Conservation (phyloP, 2,329 filamentous ascomycete genomes). For the Penicillium sp. region DNA sequence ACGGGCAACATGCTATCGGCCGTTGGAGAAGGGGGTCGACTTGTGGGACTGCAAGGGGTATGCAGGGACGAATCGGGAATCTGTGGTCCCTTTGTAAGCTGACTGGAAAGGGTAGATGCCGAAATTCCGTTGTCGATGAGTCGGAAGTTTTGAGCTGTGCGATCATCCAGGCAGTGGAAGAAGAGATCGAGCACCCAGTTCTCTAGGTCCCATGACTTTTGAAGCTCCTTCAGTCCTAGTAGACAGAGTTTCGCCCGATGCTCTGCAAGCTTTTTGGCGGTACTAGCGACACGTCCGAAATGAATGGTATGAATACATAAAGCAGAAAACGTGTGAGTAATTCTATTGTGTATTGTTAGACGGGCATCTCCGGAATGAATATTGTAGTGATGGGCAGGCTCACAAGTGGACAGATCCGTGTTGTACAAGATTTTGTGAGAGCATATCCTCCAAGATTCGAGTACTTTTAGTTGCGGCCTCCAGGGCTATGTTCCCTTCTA, state of each 20-base stretch:
- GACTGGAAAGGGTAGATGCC: not conserved
- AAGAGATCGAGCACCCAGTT: slow-evolving; percentile 58
- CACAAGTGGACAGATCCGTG: slow-evolving; percentile 55
- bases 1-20: slow-evolving; percentile 16
- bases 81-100: not conserved
- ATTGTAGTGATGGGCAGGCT: slow-evolving; percentile 7
- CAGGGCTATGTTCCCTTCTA: slow-evolving; percentile 50
- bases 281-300: slow-evolving; percentile 45
- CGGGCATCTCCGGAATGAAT: too few species aligned
- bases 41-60: slow-evolving; percentile 1
- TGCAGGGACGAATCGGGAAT: slow-evolving; percentile 8
- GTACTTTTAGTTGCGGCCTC: slow-evolving; percentile 55
- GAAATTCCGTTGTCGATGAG: slow-evolving; percentile 27
- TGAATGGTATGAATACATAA: slow-evolving; percentile 57
- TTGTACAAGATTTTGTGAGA: slow-evolving; percentile 51
- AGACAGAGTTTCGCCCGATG: slow-evolving; percentile 57
- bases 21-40: slow-evolving; percentile 7
- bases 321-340: slow-evolving; percentile 57
- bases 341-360: slow-evolving; percentile 33
- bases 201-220: slow-evolving; percentile 57
- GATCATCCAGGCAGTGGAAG: slow-evolving; percentile 55
- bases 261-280: slow-evolving; percentile 54
- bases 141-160: slow-evolving; percentile 50
- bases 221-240: slow-evolving; percentile 55
- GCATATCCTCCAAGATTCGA: slow-evolving; percentile 57